Conservation (phyloP, 108 stramenopile species). For the Schizochytrium sp. region DNA sequence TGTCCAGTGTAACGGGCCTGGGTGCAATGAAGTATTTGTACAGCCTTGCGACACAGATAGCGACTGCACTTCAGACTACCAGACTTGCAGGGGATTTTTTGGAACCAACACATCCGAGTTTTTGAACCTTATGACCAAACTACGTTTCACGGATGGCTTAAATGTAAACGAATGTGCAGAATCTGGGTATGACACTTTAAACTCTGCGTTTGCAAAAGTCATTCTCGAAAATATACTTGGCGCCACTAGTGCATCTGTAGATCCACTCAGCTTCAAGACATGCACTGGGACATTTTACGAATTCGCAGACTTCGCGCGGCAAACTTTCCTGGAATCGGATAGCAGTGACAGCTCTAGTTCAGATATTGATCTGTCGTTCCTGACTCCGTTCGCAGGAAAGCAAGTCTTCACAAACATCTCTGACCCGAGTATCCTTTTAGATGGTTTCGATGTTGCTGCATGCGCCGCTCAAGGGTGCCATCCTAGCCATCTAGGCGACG, state of each 20-base stretch:
- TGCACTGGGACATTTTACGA: constrained; percentile 32
- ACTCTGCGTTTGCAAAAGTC: neutral
- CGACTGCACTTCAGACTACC: constrained; percentile 11
- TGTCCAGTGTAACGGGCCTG: neutral
- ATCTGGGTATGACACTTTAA: neutral
- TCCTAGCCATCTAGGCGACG: constrained; percentile 12
- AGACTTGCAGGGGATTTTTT: constrained; percentile 18
- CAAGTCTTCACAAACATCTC: neutral
- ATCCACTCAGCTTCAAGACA: neutral
- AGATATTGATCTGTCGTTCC: too few relatives aligned
- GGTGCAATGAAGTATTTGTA: neutral
- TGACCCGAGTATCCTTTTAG: neutral
- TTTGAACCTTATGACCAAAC: neutral
- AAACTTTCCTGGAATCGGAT: neutral
- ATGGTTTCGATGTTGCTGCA: neutral
- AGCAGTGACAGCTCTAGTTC: neutral
- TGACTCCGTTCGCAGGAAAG: neutral
- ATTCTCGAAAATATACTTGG: neutral
- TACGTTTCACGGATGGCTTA: neutral
- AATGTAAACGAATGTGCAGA: neutral
- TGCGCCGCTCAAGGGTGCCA: constrained; percentile 24
- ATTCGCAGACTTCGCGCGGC: neutral
- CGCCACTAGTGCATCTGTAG: neutral
- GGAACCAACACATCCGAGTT: neutral
- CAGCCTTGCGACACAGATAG: constrained; percentile 42